Evolutionary conservation across 2,329 filamentous ascomycete genomes (phyloP), one percentile per base, ranked within the genome.

Genomic region (Colletotrichum tofieldiae): DNA sequence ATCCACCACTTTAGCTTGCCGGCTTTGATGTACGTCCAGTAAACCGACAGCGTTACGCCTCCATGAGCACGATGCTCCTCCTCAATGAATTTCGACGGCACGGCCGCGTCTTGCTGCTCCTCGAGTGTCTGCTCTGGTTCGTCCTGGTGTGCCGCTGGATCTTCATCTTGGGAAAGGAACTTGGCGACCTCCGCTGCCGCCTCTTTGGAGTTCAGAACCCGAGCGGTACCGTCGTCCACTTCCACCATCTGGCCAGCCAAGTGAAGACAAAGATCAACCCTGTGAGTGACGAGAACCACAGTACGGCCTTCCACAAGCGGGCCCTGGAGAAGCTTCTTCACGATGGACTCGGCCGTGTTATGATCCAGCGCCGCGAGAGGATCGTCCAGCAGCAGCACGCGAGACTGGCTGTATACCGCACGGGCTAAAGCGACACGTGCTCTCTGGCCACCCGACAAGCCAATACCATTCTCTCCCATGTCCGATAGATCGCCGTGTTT

Each of bases 1-100:
- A 83, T 79, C 95, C 95, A 98, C 85, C 92, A 94, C 67, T 85
- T 86, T 55, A 95, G 85, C 16, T 90, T 92, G 2, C 95, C 95
- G 6, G 94, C 94, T 80, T 91, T 93, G 82, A 97, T 91, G 75
- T 97, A 98, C 74, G 91, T 90, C 91, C 93, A 94, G 78, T 97
- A 98, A 0, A 97, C 92, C 8, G 87, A 87, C 14, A 90, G 83
- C 76, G 95, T 90, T 1, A 98, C 93, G 1, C 93, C 91, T 23
- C 95, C 94, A 72, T 93, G 88, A 0, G 89, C 92, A 60, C 93
- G 88, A 75, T 91, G 86, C 79, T 96, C 93, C 41, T 95, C 93
- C 77, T 95, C 92, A 56, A 95, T 91, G 77, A 96, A 95, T 76
- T 94, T 94, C 41, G 93, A 91, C 0, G 92, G 91, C 16, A 91